Evolutionary conservation across 768 basidiomycete genomes (phyloP), one percentile per base, ranked within the genome.

Genomic region (Dacryopinax primogenitus): DNA sequence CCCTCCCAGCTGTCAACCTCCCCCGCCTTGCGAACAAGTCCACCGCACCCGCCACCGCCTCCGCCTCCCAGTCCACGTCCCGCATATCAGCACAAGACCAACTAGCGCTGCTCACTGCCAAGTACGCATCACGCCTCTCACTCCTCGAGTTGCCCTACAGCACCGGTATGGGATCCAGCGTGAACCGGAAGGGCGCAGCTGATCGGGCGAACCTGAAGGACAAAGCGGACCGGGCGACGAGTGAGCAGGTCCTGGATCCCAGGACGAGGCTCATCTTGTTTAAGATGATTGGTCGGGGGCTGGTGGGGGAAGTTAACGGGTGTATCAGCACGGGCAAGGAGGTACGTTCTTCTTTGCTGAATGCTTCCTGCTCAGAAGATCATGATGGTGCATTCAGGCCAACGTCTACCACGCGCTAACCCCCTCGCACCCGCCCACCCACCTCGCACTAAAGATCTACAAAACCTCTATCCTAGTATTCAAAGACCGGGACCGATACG

Each of bases 321-420:
- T 98, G 96, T 76, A 86, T 99, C 44, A 93, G 90, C 71, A 97
- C 96, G 0, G 96, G 96, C 32, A 99, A 99, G 81, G 96, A 99
- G 83, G 93, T 90, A 64, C 21, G 81, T 69, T 7, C 26, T 1
- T 30, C 7, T 26, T 33, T 36, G 35, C 66, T 35, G 51, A 23
- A 62, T 63, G 34, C 65, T 9, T 69, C 64, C 36, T 30, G 62
- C 44, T 68, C 65, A 16, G 44, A 62, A 18, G 65, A 35, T 16
- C 21, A 39, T 18, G 3, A 3, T 32, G 12, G 18, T 21, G 32
- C 13, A 23, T n/a, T 3, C 69, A 95, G 92, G 95, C 95, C 9
- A 98, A 98, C 70, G 96, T 99, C 13, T 99, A 99, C 73, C 93
- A 97, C 72, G 92, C 93, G 0, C 72, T 88, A 35, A 79, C 82